Conservation (phyloP, 2,329 filamentous ascomycete genomes). For the Colletotrichum brevisporum region DNA sequence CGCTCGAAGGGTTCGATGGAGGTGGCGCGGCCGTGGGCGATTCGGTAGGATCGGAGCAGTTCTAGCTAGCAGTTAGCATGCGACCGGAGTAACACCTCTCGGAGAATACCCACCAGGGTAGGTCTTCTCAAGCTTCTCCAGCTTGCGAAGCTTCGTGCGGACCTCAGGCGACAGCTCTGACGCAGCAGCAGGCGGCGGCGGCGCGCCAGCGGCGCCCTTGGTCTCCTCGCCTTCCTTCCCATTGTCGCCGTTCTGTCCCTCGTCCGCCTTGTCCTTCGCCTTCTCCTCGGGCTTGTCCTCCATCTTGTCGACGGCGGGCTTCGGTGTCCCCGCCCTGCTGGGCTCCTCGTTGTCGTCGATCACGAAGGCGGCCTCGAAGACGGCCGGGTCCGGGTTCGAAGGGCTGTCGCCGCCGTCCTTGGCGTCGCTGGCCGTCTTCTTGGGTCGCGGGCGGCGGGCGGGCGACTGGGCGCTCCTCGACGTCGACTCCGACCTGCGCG, state of each 20-base stretch:
- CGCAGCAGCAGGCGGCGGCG: constrained; percentile 43
- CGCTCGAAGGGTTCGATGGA: constrained; percentile 95
- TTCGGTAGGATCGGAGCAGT: constrained; percentile 89
- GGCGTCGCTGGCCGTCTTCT: constrained; percentile 50
- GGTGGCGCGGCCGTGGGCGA: constrained; percentile 88
- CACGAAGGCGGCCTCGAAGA: constrained; percentile 89
- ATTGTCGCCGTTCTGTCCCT: constrained; percentile 44
- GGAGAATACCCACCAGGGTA: constrained; percentile 77
- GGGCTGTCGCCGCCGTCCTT: constrained; percentile 55
- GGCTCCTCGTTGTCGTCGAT: constrained; percentile 85
- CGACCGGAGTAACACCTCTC: too few species aligned
- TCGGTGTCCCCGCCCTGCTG: constrained; percentile 73
- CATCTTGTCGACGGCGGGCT: constrained; percentile 51
- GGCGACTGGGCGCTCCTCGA: constrained; percentile 35
- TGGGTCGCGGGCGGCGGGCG: constrained; percentile 52
- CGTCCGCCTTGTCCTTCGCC: constrained; percentile 43
- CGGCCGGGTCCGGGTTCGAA: constrained; percentile 82
- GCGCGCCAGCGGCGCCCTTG: constrained; percentile 41
- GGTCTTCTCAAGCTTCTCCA: constrained; percentile 90
- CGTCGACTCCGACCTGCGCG: constrained; percentile 53
- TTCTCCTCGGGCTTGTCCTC: constrained; percentile 44
- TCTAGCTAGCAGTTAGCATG: constrained; percentile 64
- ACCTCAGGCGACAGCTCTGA: constrained; percentile 81
- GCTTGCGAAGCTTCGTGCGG: constrained; percentile 80
- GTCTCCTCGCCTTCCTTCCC: constrained; percentile 42